Base-by-base conservation (phyloP, 768 basidiomycete species). In the Auriscalpium orientale region DNA sequence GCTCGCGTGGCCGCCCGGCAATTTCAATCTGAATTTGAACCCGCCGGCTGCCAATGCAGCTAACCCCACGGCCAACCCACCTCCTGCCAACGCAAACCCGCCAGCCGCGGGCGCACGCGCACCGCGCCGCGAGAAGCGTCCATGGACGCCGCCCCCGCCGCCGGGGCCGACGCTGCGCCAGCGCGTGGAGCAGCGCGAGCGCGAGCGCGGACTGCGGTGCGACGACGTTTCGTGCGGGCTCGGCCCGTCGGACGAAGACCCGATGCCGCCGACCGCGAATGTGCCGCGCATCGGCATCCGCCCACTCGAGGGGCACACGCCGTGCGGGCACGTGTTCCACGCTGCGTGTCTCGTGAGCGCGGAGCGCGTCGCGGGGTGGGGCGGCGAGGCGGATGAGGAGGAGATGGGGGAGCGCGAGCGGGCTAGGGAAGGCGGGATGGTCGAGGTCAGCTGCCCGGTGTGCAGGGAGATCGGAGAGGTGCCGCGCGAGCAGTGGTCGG, bases 211-310 rank as follows among this genome's bases (percentile, higher is more conserved):
- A 1, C 64, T 89, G 62, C 75, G 89, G 49, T 91, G 89, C 66
- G 80, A 73, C 40, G 89, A 90, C 62, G 70, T 82, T 33, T 82
- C 81, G 57, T 91, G 89, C 67, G 87, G 86, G 2, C 66, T 89
- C 33, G 89, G 87, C 0, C 87, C 87, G 8, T 82, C 80, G 13
- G 87, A 89, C 55, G 87, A 88, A 15, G 85, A 87, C 45, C 86
- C 86, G 13, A 70, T 69, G 46, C 68, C 76, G 7, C 51, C 63
- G 18, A 53, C 65, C 49, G 57, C 69, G 59, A 36, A 65, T 64
- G 64, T 67, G 68, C 21, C 43, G 58, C 76, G 76, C 60, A 64
- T 82, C 51, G 59, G 60, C 20, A 76, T 82, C 37, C 66, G 69
- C 16, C 63, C 65, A 33, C 50, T 59, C 35, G 60, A 53, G 16